A percentile compares a stretch with the other conserved stretches of the same genome.
Evolutionary conservation across 2,329 filamentous ascomycete species (phyloP).

Genomic region (Alternaria triticimaculans): DNA sequence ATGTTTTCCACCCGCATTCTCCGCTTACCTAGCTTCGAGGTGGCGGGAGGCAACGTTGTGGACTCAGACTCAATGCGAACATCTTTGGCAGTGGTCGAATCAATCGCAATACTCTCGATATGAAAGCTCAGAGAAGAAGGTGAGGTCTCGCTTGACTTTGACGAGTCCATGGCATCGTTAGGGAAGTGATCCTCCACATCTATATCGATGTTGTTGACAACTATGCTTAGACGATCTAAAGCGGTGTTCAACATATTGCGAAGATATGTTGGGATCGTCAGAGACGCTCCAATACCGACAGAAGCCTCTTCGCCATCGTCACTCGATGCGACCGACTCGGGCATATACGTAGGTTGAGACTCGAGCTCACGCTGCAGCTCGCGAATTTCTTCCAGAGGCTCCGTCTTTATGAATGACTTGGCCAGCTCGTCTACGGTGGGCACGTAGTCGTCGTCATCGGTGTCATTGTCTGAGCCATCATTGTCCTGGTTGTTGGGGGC

Average conservation of each 20-base stretch:
- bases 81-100: conserved; percentile 60
- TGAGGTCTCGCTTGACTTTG: conserved; percentile 55
- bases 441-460: conserved; percentile 53
- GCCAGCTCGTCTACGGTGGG: conserved; percentile 77
- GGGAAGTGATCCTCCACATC: conserved; percentile 65
- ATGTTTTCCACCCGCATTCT: conserved; percentile 69
- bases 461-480: conserved; percentile 37
- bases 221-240: conserved; percentile 72
- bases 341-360: conserved; percentile 67
- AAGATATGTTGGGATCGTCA: conserved; percentile 74
- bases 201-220: conserved; percentile 69
- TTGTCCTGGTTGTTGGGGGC: conserved; percentile 22
- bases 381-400: conserved; percentile 69
- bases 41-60: conserved; percentile 9
- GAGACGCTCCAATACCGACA: conserved; percentile 72
- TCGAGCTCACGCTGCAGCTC: conserved; percentile 73
- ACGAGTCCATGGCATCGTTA: conserved; percentile 59
- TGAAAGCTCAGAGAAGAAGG: conserved; percentile 70
- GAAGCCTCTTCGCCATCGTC: conserved; percentile 67
- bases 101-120: conserved; percentile 69
- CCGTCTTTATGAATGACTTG: conserved; percentile 77
- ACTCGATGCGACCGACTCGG: conserved; percentile 65
- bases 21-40: conserved; percentile 68
- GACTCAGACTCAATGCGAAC: conserved; percentile 31
- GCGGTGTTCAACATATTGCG: conserved; percentile 76